phyloP scores from a whole-genome alignment of 2,329 filamentous ascomycete species.

The Colletotrichum sidae region DNA sequence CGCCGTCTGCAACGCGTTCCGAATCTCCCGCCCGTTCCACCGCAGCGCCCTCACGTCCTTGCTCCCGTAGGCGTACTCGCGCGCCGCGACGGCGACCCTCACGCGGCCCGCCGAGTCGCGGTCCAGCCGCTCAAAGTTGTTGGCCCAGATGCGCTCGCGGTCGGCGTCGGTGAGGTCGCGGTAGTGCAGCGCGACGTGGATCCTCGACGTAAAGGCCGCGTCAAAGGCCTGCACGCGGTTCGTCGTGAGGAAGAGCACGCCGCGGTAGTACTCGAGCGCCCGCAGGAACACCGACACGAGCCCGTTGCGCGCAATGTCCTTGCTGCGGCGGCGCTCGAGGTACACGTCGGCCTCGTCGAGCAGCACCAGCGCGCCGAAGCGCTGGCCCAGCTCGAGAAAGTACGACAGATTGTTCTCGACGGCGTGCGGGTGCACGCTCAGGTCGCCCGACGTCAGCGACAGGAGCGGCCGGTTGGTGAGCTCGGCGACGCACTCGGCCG shows the following conservation, averaged over 20 bases:
- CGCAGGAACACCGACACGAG: conserved; percentile 62
- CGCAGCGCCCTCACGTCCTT: conserved; percentile 38
- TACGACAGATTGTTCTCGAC: conserved; percentile 59
- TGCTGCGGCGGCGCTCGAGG: conserved; percentile 61
- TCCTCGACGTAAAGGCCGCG: conserved; percentile 46
- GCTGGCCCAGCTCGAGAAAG: conserved; percentile 61
- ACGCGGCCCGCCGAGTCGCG: conserved; percentile 42
- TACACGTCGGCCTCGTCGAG: conserved; percentile 72
- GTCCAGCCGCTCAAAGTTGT: conserved; percentile 44
- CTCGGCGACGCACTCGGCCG: conserved; percentile 66
- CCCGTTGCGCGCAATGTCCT: conserved; percentile 59
- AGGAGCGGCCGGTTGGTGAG: conserved; percentile 62
- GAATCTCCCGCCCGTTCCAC: conserved; percentile 45
- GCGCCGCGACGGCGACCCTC: conserved; percentile 38
- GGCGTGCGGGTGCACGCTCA: conserved; percentile 51
- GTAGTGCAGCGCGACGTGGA: conserved; percentile 47
- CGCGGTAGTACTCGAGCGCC: conserved; percentile 63
- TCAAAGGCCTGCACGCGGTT: conserved; percentile 56
- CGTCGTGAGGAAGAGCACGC: conserved; percentile 63
- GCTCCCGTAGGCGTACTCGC: conserved; percentile 40
- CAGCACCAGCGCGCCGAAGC: conserved; percentile 63
- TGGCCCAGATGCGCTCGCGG: conserved; percentile 45
- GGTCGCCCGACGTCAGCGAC: conserved; percentile 61
- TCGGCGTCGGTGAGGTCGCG: conserved; percentile 43
- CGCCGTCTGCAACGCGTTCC: conserved; percentile 51